Conservation (phyloP, 331 rosid genomes). For the Acacia concinna region DNA sequence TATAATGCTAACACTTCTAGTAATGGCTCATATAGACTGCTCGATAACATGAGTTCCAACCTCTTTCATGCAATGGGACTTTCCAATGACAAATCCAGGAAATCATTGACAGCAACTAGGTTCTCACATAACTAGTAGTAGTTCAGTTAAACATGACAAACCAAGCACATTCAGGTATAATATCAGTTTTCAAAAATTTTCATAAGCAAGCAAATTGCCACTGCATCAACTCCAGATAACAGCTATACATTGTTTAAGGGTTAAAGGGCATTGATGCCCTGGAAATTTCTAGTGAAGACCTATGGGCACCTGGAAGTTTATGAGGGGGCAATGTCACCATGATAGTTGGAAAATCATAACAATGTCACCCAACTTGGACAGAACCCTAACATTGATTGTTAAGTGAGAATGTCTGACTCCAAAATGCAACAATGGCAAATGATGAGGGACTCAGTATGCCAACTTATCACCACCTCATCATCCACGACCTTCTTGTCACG, state of each 20-base stretch:
- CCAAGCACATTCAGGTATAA: background rate
- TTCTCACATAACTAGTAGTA: background rate
- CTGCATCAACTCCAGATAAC: background rate
- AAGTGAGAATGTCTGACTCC: too few relatives aligned
- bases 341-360: too few relatives aligned
- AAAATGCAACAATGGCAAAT: too few relatives aligned
- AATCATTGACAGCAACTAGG: background rate
- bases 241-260: background rate
- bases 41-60: constrained; percentile 17
- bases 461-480: too few relatives aligned
- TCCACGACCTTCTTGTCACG: too few relatives aligned
- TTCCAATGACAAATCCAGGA: background rate
- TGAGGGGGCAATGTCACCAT: too few relatives aligned
- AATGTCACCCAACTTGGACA: too few relatives aligned
- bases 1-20: background rate
- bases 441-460: too few relatives aligned
- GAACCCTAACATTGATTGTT: too few relatives aligned
- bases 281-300: too few relatives aligned
- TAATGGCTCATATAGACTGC: constrained; percentile 10
- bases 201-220: background rate
- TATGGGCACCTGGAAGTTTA: too few relatives aligned
- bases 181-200: background rate
- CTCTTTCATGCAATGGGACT: background rate
- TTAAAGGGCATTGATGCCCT: too few relatives aligned
- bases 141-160: background rate